Evolutionary conservation across 1,284 basidiomycete genomes (phyloP), one percentile per base, ranked within the genome.

Genomic region (Ceratobasidium papillatum): DNA sequence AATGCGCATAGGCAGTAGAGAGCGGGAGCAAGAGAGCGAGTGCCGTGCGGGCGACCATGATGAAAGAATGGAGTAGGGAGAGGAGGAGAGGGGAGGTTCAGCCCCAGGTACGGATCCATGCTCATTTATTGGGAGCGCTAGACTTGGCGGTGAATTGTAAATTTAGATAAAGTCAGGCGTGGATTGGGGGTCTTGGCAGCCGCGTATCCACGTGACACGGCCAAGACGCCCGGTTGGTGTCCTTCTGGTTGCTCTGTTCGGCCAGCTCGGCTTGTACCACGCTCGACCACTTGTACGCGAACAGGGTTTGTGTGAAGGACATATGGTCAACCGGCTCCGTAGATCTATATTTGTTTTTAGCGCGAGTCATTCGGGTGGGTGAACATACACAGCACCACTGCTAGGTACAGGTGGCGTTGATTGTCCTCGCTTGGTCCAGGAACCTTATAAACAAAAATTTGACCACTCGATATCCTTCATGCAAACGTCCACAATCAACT

Each of bases 1-100:
- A 22, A 47, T 72, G 69, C 30, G 56, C 69, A 38, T 36, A 47
- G 43, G 58, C 58, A 32, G 56, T 47, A 32, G 27, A 58, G 54
- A 49, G 36, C 2, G 47, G 52, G 58, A 32, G 22, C 30, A 38
- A 49, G 58, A 72, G 58, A 72, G 58, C n/a, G 69, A 72, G 22
- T 62, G 69, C 56, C 58, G 69, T 61, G 58, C 47, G 69, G 69
- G 69, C 69, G 43, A 72, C 34, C 69, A 72, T 72, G 27, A 32
- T 34, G 32, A 58, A 25, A 27, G 47, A 49, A n/a, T 36, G 49
- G 11, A 8, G 47, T 45, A 66, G 64, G 22, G 66, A 27, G n/a
- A 45, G 52, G 36, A 25, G 36, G 38, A 32, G 36, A 22, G 34
- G 41, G 22, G 11, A 49, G 61, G 45, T 41, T 22, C 1, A 30